Evolutionary conservation across 257 asterid genomes (phyloP), one percentile per base, ranked within the genome.

Genomic region (Nicotiana knightiana): DNA sequence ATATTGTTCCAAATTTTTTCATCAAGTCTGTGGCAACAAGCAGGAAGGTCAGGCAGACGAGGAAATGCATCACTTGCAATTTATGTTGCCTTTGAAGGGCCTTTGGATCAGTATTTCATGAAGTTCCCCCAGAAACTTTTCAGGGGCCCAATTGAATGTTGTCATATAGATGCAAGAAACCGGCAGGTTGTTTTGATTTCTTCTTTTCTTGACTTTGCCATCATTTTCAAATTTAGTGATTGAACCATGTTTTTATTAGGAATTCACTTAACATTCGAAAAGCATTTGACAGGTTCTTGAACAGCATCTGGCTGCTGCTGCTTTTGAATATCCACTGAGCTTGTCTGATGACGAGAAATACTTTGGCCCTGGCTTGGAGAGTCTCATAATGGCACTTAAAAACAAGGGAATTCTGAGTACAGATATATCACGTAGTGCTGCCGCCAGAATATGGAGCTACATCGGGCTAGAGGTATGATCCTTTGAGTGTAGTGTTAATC

Each of bases 41-140:
- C 97, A 85, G 97, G 99, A 87, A 92, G 98, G 87, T 91, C 99
- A 26, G 99, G 99, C 70, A 90, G 99, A 86, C 87, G 99, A 89
- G 99, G 87, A 85, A 96, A 88, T 58, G 83, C 93, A 39, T 96
- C 99, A 28, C 91, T 96, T 87, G 93, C 99, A 85, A 86, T 96
- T 79, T 96, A 96, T 86, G 96, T 94, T 77, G 99, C 99, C 86
- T 96, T 96, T 89, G 98, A 94, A 85, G 97, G 97, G 67, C 97
- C 99, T 81, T 87, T 94, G 81, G 98, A 94, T 86, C 99, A 96
- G 88, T 94, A 93, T 88, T 92, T 96, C 87, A 94, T 96, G 98
- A 94, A 94, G 86, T 90, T 88, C 70, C 99, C 97, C 1, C 88
- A 89, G 65, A 96, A 94, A 87, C 97, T 96, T 85, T 96, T 94